Percentiles rank a stretch among this genome's conserved stretches.
These are phyloP conservation scores for Mycocentrospora acerina DNA, from an alignment of 2,329 filamentous ascomycete species.

Conservation along the genomic window DNA sequence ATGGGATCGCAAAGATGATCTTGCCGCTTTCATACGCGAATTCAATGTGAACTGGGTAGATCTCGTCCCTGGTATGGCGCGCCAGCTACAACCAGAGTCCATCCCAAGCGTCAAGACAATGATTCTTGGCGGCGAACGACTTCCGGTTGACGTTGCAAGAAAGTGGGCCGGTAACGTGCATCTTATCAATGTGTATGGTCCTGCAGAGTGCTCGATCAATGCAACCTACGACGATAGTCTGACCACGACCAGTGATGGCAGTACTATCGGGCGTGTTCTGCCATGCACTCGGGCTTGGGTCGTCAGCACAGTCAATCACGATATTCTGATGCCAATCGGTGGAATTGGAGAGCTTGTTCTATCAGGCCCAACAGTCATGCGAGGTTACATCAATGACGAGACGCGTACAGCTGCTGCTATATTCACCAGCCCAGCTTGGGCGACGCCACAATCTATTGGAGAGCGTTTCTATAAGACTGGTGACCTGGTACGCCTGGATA, in stretches of 20 bases:
- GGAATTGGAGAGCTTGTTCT: constrained; percentile 21
- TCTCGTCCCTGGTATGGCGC: constrained; percentile 4
- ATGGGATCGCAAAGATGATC: constrained; percentile 53
- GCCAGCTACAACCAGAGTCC: constrained; percentile 4
- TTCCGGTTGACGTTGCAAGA: constrained; percentile 4
- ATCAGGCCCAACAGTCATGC: constrained; percentile 15
- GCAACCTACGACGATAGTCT: too few relatives aligned
- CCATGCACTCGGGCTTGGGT: constrained; percentile 14
- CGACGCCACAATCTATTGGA: too few relatives aligned
- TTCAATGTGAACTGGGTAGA: constrained; percentile 4
- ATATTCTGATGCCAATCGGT: constrained; percentile 15
- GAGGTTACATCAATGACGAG: constrained; percentile 24
- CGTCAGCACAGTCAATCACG: constrained; percentile 17
- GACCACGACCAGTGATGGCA: too few relatives aligned
- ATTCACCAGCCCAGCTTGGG: too few relatives aligned
- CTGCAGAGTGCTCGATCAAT: constrained; percentile 15
- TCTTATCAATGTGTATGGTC: constrained; percentile 20
- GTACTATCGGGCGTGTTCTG: constrained; percentile 51
- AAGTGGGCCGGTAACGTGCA: constrained; percentile 9
- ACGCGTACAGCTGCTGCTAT: constrained; percentile 26
- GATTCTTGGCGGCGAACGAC: constrained; percentile 12
- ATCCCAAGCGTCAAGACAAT: constrained; percentile 9
- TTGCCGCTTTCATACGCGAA: constrained; percentile 51
- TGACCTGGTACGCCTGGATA: too few relatives aligned
- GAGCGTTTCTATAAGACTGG: too few relatives aligned